phyloP scores from a whole-genome alignment of 192 early-diverging fungal genomes.

The Phycomyces blakesleeanus region DNA sequence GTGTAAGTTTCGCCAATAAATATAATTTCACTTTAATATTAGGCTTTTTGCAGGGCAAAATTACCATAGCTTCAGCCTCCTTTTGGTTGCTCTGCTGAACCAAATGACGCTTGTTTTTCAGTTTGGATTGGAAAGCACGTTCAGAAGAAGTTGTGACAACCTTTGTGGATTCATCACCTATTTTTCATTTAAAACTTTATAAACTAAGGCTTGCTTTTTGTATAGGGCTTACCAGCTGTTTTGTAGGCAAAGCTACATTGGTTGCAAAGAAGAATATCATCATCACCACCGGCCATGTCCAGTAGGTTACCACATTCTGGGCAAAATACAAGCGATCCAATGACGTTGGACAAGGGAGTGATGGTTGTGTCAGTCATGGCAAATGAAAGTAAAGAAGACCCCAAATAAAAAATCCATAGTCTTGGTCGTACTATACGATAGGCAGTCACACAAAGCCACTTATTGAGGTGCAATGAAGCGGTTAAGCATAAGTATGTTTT shows the following conservation, averaged over 20 bases:
- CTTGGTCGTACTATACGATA: background rate
- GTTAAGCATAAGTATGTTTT: too few relatives aligned
- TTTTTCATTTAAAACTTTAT: background rate
- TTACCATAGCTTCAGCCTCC: conserved; percentile 49
- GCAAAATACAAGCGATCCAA: conserved; percentile 87
- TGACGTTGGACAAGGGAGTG: conserved; percentile 15
- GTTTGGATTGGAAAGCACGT: conserved; percentile 74
- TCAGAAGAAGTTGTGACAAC: conserved; percentile 76
- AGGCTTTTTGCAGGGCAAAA: background rate
- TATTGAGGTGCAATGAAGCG: background rate
- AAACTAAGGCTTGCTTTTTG: background rate
- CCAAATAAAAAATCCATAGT: background rate
- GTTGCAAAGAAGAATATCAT: conserved; percentile 77
- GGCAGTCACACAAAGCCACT: conserved; percentile 3
- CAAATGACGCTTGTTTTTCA: conserved; percentile 67
- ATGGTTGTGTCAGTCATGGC: too few relatives aligned
- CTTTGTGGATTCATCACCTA: conserved; percentile 75
- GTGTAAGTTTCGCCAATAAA: too few relatives aligned
- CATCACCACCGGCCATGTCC: conserved; percentile 76
- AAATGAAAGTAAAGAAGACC: background rate
- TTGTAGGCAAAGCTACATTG: conserved; percentile 71
- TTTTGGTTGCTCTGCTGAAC: conserved; percentile 43
- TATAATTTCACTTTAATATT: too few relatives aligned
- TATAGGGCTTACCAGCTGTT: conserved; percentile 44
- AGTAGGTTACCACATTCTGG: conserved; percentile 86